A percentile compares a stretch with the other conserved stretches of the same genome.
Evolutionary conservation across 2,329 filamentous ascomycete genomes (phyloP).

Genomic region (Fusarium decemcellulare): DNA sequence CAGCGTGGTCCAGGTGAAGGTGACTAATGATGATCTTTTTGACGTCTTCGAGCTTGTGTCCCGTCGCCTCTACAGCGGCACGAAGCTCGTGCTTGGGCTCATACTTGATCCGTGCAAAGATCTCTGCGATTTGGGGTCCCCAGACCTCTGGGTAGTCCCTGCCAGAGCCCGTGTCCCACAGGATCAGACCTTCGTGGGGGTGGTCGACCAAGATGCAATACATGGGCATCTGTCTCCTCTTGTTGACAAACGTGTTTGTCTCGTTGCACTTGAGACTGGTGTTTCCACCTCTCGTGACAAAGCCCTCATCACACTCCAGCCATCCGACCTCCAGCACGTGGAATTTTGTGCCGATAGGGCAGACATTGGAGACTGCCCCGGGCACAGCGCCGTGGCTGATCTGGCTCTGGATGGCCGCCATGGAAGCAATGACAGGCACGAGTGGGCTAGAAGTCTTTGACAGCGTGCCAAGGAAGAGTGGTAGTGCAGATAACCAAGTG

Average conservation of each 20-base stretch:
- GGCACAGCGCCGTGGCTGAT: neutral
- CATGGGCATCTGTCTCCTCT: slow-evolving; percentile 17
- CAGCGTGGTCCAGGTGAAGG: slow-evolving; percentile 63
- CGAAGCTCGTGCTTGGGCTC: slow-evolving; percentile 29
- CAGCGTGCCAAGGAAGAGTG: no score
- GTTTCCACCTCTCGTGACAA: neutral
- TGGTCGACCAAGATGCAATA: slow-evolving; percentile 33
- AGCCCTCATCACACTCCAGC: neutral
- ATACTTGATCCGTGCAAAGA: slow-evolving; percentile 35
- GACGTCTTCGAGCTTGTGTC: slow-evolving; percentile 59
- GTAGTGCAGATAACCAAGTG: no score
- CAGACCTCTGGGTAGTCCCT: slow-evolving; percentile 36
- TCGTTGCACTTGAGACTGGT: slow-evolving; percentile 11
- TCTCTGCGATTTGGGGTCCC: slow-evolving; percentile 29
- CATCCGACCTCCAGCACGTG: neutral
- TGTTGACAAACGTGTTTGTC: slow-evolving; percentile 13
- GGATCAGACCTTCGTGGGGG: slow-evolving; percentile 34
- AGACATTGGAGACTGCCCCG: neutral
- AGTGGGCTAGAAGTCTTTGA: no score
- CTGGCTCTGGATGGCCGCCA: no score
- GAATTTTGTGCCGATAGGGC: neutral
- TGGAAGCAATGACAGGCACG: no score
- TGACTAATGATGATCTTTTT: slow-evolving; percentile 63
- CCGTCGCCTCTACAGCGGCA: slow-evolving; percentile 35
- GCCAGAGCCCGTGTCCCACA: slow-evolving; percentile 34